These are phyloP conservation scores for Colletotrichum sp. DNA, from an alignment of 2,329 filamentous ascomycete genomes.

Conservation along the genomic window DNA sequence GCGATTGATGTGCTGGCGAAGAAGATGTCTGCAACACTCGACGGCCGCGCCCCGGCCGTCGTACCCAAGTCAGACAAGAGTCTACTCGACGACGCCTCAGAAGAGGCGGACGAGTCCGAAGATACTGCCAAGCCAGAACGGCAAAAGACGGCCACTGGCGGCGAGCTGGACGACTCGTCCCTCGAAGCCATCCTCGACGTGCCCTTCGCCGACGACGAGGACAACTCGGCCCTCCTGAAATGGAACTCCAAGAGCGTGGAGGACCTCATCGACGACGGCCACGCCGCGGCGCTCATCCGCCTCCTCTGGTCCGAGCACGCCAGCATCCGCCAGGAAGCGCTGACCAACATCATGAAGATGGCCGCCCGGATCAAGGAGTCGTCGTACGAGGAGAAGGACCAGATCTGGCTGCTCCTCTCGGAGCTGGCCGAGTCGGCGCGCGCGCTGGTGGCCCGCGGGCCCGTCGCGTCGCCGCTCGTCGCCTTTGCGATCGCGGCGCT, in stretches of 20 bases:
- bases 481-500: constrained; percentile 77
- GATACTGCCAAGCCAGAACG: not conserved
- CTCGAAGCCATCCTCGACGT: constrained; percentile 59
- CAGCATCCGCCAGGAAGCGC: constrained; percentile 80
- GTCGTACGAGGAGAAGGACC: constrained; percentile 75
- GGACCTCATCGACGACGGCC: constrained; percentile 79
- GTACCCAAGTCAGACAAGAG: not conserved
- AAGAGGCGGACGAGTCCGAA: not conserved
- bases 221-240: constrained; percentile 58
- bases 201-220: constrained; percentile 49
- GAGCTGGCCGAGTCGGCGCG: constrained; percentile 80
- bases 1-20: constrained; percentile 32
- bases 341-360: constrained; percentile 71
- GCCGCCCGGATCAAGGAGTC: constrained; percentile 69
- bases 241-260: constrained; percentile 82
- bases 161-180: constrained; percentile 40
- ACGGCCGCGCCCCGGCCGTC: not conserved
- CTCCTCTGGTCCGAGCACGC: constrained; percentile 78
- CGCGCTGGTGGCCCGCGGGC: constrained; percentile 54
- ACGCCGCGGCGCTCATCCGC: constrained; percentile 71
- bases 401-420: constrained; percentile 79
- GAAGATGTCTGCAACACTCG: constrained; percentile 26
- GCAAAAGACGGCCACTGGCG: not conserved
- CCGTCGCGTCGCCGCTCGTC: constrained; percentile 76
- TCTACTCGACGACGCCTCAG: not conserved